Base-by-base conservation (phyloP, 2,329 filamentous ascomycete species). In the Fusarium lyarnte region DNA sequence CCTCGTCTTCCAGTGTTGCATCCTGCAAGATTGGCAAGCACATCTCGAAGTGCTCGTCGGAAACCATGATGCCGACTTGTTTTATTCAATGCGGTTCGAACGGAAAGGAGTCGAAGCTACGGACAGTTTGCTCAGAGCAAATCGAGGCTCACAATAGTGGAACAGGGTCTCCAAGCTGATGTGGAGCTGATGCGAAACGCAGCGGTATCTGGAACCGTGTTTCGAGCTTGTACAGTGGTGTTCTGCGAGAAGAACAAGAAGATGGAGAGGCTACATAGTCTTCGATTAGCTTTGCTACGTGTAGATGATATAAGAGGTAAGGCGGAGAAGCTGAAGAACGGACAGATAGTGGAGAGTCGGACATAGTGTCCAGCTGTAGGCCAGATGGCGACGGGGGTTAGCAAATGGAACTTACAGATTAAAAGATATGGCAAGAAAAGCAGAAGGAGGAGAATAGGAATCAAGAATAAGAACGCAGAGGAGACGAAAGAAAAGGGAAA, bases 21-120 rank as follows among this genome's bases (percentile, higher is more conserved):
- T 98, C 92, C 84, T 96, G 91, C 73, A 99, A 89, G 79, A 98
- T 89, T 58, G 94, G 93, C 80, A 97, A 90, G 82, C 94, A 97
- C 78, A 96, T 89, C 77, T 98, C 94, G 85, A 97, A 97, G 62
- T 95, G 91, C 77, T 95, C 91, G 86, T 98, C 95, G 77, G 95
- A 93, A 71, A 97, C 91, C 95, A 98, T 98, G 80, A 70, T 88
- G 78, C 82, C 76, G 78, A 57, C 61, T 58, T 55, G 33, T 57
- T 67, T 72, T 57, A 66, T 52, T 35, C 46, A 47, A 43, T 51
- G n/a, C 47, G 47, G 53, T 55, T 59, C 51, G 51, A 55, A 59
- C 65, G 55, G 67, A 54, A 53, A 51, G 38, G 49, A 49, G 58
- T 58, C 36, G 39, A 57, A 60, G 70, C 70, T 74, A 62, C 39